Evolutionary conservation across 108 stramenopile genomes (phyloP).

Genomic region (Nitzschia sp.): DNA sequence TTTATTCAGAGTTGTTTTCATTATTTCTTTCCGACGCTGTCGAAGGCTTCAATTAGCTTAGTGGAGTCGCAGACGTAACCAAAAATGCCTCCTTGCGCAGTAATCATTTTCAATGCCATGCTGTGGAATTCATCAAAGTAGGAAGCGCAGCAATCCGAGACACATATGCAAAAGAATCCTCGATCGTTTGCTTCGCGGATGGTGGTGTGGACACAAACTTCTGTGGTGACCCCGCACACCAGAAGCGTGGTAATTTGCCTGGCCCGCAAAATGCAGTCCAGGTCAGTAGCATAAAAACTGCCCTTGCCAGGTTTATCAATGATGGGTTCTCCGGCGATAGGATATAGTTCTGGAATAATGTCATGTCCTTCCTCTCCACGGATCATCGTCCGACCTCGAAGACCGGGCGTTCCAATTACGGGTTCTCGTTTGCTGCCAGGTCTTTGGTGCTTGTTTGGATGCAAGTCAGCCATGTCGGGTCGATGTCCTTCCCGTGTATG

Average conservation of each 20-base stretch:
- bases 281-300: constrained; percentile 68
- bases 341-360: constrained; percentile 58
- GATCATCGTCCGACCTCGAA: constrained; percentile 57
- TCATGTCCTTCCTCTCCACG: constrained; percentile 62
- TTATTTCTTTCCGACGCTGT: not conserved
- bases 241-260: constrained; percentile 47
- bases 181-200: constrained; percentile 78
- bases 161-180: constrained; percentile 58
- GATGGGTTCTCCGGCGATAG: constrained; percentile 46
- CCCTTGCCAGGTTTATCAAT: constrained; percentile 83
- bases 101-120: constrained; percentile 59
- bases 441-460: constrained; percentile 25
- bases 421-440: not conserved
- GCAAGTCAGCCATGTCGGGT: constrained; percentile 43
- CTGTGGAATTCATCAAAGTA: constrained; percentile 71
- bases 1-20: too few species aligned
- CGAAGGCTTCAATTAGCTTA: not conserved
- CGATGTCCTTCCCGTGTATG: constrained; percentile 50
- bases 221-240: constrained; percentile 78
- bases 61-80: constrained; percentile 35
- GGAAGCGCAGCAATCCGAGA: constrained; percentile 66
- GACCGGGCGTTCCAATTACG: constrained; percentile 41
- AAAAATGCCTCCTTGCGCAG: constrained; percentile 70
- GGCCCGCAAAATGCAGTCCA: constrained; percentile 51
- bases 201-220: constrained; percentile 80